These are phyloP conservation scores for Hypoxylon perforatum DNA, from an alignment of 495 filamentous ascomycete species.

Conservation along the genomic window DNA sequence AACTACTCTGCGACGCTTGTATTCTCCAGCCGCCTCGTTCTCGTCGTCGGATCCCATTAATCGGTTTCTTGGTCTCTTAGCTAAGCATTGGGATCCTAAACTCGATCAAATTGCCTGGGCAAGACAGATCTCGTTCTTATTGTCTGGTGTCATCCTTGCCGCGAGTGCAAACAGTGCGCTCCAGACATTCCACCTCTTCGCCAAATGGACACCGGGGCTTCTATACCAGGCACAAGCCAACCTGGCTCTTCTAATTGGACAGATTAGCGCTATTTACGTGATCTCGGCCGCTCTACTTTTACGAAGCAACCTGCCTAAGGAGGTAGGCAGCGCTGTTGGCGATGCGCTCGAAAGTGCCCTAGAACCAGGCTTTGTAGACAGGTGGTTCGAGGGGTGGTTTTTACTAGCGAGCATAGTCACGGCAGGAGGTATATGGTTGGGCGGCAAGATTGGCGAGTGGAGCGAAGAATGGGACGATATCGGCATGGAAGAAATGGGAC, in stretches of 20 bases:
- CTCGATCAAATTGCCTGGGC: slow-evolving; percentile 78
- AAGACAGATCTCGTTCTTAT: slow-evolving; percentile 78
- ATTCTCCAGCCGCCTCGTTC: slow-evolving; percentile 63
- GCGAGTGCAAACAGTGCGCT: slow-evolving; percentile 79
- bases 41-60: slow-evolving; percentile 80
- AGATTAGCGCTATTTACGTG: slow-evolving; percentile 83
- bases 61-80: slow-evolving; percentile 77
- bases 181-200: slow-evolving; percentile 79
- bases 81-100: slow-evolving; percentile 76
- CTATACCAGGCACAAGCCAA: slow-evolving; percentile 71
- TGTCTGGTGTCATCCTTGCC: slow-evolving; percentile 80
- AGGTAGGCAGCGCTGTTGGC: slow-evolving; percentile 75
- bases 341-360: slow-evolving; percentile 78
- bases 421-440: slow-evolving; percentile 73
- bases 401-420: slow-evolving; percentile 70
- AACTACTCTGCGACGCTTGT: slow-evolving; percentile 67
- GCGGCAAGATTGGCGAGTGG: slow-evolving; percentile 65
- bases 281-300: slow-evolving; percentile 78
- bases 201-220: slow-evolving; percentile 73
- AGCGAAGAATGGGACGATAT: slow-evolving; percentile 72
- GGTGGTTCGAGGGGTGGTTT: slow-evolving; percentile 91
- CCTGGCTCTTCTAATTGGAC: slow-evolving; percentile 75
- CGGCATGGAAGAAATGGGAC: slow-evolving; percentile 75
- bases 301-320: slow-evolving; percentile 74
- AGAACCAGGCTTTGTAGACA: slow-evolving; percentile 76